These are phyloP conservation scores for Kingdonia uniflora DNA, from an alignment of 164 flowering plant species.

Conservation along the genomic window DNA sequence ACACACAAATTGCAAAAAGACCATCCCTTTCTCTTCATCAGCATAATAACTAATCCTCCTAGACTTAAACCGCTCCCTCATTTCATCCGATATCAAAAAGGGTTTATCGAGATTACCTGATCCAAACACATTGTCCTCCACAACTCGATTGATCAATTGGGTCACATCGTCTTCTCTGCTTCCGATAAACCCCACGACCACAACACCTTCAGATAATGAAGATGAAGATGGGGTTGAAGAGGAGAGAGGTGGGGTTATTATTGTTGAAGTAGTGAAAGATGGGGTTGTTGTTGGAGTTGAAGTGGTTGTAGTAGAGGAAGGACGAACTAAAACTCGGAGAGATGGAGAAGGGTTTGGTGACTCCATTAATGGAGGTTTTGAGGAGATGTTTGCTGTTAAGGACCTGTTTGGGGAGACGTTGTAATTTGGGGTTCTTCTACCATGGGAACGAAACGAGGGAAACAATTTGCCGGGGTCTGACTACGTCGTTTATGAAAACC, in stretches of 20 bases:
- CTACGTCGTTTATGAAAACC: no score
- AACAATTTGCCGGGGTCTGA: no score
- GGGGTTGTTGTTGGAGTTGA: neutral
- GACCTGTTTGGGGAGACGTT: no score
- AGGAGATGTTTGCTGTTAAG: no score
- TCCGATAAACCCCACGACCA: conserved; percentile 74
- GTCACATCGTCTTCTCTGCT: conserved; percentile 32
- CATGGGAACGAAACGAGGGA: no score
- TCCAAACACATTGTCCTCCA: conserved; percentile 66
- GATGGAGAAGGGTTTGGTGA: conserved; percentile 2
- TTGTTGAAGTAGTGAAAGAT: conserved; percentile 11
- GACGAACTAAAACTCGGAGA: conserved; percentile 12
- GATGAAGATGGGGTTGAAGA: conserved; percentile 17
- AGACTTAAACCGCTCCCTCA: conserved; percentile 36
- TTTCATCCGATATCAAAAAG: conserved; percentile 25
- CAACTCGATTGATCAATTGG: conserved; percentile 53
- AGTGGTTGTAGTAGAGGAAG: conserved; percentile 11
- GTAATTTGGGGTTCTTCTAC: no score
- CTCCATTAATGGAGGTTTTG: neutral
- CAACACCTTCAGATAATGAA: conserved; percentile 37
- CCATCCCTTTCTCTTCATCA: conserved; percentile 54
- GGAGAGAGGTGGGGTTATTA: conserved; percentile 1
- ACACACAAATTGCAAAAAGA: conserved; percentile 50
- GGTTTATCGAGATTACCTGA: conserved; percentile 37
- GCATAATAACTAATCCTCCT: conserved; percentile 50